Evolutionary conservation across 2,329 filamentous ascomycete genomes (phyloP), one percentile per base, ranked within the genome.

Genomic region (Fusarium tuaranense): DNA sequence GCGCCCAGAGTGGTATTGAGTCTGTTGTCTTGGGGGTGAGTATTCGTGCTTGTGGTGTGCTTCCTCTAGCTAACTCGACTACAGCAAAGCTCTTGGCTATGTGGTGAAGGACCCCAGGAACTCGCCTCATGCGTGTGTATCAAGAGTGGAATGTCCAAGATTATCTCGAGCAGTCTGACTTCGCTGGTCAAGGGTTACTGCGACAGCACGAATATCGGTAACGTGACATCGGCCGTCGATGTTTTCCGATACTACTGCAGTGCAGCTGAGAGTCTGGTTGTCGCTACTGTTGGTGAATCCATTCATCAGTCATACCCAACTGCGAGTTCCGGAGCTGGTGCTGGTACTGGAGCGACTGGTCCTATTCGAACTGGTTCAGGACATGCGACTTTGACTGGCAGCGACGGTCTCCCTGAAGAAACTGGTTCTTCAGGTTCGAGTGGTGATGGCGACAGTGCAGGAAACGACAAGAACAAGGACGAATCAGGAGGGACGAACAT

Each of bases 51-150:
- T 18, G 3, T 18, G 3, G 2, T 20, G 1, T 22, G 1, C 25
- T 22, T 18, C 2, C n/a, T 25, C 12, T 18, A 12, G 12, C 70
- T 72, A 22, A 76, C 20, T 9, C 5, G 0, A 12, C 1, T 32
- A 8, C 25, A 81, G 80, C 81, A 82, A 81, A 80, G 75, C 3
- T 76, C 77, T 14, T 78, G 81, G n/a, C 62, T 85, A 32, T 89
- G 88, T 53, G 86, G 85, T 1, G 73, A 76, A 1, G 87, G 86
- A 0, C 86, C 87, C 1, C 81, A 87, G 70, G 86, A 85, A 12
- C 80, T 90, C 3, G 88, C 88, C 1, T 89, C 87, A 0, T 90
- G 88, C 67, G 84, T 83, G 6, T 90, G 88, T 67, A 71, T 89
- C 64, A 88, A 89, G 71, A 83, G 83, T 4, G 84, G 84, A 25